Base-by-base conservation (phyloP, 257 asterid genomes). In the Gardenia jasminoides region DNA sequence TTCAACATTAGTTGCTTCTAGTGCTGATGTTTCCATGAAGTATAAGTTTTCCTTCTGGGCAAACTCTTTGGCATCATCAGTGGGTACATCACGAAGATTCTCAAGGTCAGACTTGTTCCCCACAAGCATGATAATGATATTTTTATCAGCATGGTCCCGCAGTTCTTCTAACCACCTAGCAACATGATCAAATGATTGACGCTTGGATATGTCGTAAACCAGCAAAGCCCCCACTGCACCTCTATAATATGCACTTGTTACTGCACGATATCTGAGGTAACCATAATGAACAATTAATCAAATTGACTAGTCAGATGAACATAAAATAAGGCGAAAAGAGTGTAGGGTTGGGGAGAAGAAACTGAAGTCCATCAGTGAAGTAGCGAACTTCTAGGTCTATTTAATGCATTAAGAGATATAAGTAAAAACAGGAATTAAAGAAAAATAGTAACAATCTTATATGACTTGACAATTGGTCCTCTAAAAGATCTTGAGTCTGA, bases 201-300 rank as follows among this genome's bases (percentile, higher is more conserved):
- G 97, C 68, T 87, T 93, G 77, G 92, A 86, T 82, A 93, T 91
- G 81, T 93, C 98, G 78, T 92, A 93, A 24, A 91, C 97, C 74
- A 93, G 92, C 98, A 93, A 86, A 67, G 98, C 98, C 75, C 98
- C 98, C 33, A 92, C 89, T 72, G 98, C 96, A 80, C 98, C 97
- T 88, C 98, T 86, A 88, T 93, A 93, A 74, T 93, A 93, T 3
- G 98, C 98, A 84, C 92, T 93, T 13, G 98, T 93, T 61, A 92
- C 98, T 59, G 98, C 98, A 67, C 98, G 84, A 67, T 93, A 93
- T 83, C 98, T 94, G 92, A 83, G 80, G 72, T 28, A 82, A 72
- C 65, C 75, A 62, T 62, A 79, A 71, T 67, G 48, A 67, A 76
- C 43, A 77, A 59, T 54, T 56, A 75, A 59, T 54, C 48, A 62